Percentiles rank a stretch among this genome's conserved stretches.
phyloP scores from a whole-genome alignment of 2,329 filamentous ascomycete genomes.

The Claviceps citrina region DNA sequence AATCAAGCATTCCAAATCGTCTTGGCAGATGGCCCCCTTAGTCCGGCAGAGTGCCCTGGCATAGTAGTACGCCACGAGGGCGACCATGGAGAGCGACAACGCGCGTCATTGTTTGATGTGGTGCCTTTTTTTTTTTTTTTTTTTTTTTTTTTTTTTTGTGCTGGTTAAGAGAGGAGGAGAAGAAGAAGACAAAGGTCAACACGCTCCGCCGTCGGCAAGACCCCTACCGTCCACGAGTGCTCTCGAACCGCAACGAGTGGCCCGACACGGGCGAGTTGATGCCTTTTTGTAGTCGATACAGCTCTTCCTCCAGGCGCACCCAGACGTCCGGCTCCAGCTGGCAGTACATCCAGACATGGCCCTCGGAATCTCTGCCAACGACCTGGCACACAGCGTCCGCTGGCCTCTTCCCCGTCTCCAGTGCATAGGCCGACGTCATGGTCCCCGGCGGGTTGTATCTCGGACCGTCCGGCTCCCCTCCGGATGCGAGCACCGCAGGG shows the following conservation, averaged over 20 bases:
- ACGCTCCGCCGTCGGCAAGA: too few species aligned
- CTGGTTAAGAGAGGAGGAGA: too few species aligned
- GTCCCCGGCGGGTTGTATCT: conserved; percentile 5
- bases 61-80: too few species aligned
- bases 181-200: too few species aligned
- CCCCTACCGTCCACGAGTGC: too few species aligned
- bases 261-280: conserved; percentile 5
- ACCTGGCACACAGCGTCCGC: conserved; percentile 2
- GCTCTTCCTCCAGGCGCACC: conserved; percentile 6
- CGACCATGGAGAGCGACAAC: too few species aligned
- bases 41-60: too few species aligned
- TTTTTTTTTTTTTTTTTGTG: too few species aligned
- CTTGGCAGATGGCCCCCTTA: too few species aligned
- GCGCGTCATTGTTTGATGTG: too few species aligned
- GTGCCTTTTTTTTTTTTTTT: not conserved
- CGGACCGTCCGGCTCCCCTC: not conserved
- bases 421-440: conserved; percentile 3
- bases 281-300: conserved; percentile 6
- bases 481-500: conserved; percentile 3
- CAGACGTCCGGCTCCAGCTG: conserved; percentile 6
- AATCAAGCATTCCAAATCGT: too few species aligned
- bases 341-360: conserved; percentile 7
- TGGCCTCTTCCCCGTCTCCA: not conserved
- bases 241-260: conserved; percentile 1
- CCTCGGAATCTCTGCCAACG: conserved; percentile 4